phyloP scores from a whole-genome alignment of 306 rosid genomes.

The Castanospermum australe region DNA sequence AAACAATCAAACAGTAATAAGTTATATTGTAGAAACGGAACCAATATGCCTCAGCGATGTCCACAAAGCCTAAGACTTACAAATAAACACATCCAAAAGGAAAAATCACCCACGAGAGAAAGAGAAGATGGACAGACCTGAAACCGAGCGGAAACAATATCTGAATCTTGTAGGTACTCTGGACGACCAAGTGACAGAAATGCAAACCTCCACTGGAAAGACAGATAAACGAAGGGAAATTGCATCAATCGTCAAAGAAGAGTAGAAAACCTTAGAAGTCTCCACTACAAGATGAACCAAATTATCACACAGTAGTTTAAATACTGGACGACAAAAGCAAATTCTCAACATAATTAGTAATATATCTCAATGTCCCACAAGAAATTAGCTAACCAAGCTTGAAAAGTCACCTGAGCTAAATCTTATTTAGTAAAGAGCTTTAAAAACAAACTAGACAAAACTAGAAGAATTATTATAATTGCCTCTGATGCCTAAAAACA shows the following conservation, averaged over 20 bases:
- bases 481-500: slow-evolving; percentile 6
- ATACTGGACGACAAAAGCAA: background rate
- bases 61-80: background rate
- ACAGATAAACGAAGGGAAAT: background rate
- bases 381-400: background rate
- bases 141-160: slow-evolving; percentile 71
- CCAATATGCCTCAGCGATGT: background rate
- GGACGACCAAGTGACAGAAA: slow-evolving; percentile 88
- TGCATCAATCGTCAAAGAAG: background rate
- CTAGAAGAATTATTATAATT: no score
- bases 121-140: slow-evolving; percentile 55
- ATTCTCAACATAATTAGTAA: background rate
- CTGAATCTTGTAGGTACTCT: slow-evolving; percentile 86
- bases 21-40: background rate
- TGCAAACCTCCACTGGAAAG: slow-evolving; percentile 89
- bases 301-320: background rate
- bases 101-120: background rate
- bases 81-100: background rate
- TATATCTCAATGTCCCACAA: background rate
- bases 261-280: background rate
- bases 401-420: no score
- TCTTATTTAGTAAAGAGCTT: no score
- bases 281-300: background rate
- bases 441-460: no score
- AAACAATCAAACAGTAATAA: slow-evolving; percentile 6